phyloP scores from a whole-genome alignment of 352 stramenopile species.

The Nothophytophthora sp. region DNA sequence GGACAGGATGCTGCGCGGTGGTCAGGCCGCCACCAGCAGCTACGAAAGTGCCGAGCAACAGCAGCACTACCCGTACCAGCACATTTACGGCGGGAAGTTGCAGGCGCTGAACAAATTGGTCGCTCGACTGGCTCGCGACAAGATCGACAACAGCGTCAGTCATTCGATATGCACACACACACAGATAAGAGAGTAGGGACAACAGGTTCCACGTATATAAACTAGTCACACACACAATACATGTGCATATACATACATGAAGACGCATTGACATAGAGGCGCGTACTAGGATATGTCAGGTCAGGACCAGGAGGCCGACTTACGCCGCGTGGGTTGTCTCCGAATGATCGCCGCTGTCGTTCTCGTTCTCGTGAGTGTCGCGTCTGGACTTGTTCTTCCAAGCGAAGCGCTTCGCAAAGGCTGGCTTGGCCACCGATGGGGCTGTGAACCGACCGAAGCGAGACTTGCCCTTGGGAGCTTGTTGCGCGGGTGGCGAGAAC shows the following conservation, averaged over 20 bases:
- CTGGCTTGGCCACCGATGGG: conserved; percentile 30
- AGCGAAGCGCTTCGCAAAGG: conserved; percentile 49
- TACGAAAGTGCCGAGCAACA: conserved; percentile 7
- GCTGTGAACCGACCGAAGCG: conserved; percentile 49
- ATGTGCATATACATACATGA: conserved; percentile 3
- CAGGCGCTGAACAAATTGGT: conserved; percentile 22
- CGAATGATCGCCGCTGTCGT: conserved; percentile 9
- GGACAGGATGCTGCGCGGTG: no score
- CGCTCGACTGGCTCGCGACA: conserved; percentile 15
- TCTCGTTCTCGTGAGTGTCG: conserved; percentile 14
- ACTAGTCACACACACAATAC: conserved; percentile 9
- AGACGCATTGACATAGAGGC: conserved; percentile 15
- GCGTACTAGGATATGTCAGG: conserved; percentile 6
- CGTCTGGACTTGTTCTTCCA: conserved; percentile 42
- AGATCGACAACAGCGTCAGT: conserved; percentile 12
- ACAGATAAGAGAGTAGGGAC: conserved; percentile 8
- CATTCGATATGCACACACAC: conserved; percentile 2
- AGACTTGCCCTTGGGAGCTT: conserved; percentile 39
- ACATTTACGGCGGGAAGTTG: conserved; percentile 31
- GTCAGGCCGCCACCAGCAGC: no score
- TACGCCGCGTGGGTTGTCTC: conserved; percentile 18
- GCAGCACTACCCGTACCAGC: conserved; percentile 22
- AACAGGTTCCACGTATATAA: no score
- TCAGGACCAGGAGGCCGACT: conserved; percentile 1
- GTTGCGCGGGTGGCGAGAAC: conserved; percentile 30